Base-by-base conservation (phyloP, 306 rosid species). In the Vigna nakashimae region DNA sequence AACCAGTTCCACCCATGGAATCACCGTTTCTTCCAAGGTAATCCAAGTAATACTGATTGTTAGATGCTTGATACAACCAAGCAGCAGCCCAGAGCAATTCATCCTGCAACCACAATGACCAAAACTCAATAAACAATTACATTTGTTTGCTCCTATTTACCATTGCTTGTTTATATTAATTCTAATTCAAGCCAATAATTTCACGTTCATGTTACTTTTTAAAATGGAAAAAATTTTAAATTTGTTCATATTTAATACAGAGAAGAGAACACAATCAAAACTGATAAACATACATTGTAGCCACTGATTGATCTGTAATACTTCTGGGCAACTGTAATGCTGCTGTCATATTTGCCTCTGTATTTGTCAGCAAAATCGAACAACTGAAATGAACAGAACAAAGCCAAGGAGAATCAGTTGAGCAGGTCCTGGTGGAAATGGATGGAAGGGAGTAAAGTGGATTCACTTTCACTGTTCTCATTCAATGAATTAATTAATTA, bases 61-160 rank as follows among this genome's bases (percentile, higher is more conserved):
- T 75, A 24, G 89, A 89, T 64, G 99, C 99, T 82, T 95, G 97
- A 82, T 87, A 95, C 87, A 95, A 60, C 99, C 99, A 95, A 0
- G 98, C 97, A 36, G 99, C 99, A 36, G 96, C 99, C 99, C 99
- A 95, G 0, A 95, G 89, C 83, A 95, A 75, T 82, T 95, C 99
- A 24, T 95, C 99, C 98, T 95, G 86, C 15, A 2, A 4, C 1
- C 14, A 57, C 75, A 71, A 55, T 82, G 65, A 77, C 57, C 65
- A 51, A 40, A 34, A 28, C 71, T 53, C 34, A 53, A 82, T 82
- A 8, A 59, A 75, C 50, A 30, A 30, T 9, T 11, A 24, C 57
- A 9, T 58, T 57, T 40, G 13, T 20, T 57, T 16, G 0, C 3
- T 16, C 45, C 40, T 7, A 11, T 13, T 34, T 56, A 1, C 18